Conservation (phyloP, 1,139 yeast genomes). For the Ogataea hybrid region DNA sequence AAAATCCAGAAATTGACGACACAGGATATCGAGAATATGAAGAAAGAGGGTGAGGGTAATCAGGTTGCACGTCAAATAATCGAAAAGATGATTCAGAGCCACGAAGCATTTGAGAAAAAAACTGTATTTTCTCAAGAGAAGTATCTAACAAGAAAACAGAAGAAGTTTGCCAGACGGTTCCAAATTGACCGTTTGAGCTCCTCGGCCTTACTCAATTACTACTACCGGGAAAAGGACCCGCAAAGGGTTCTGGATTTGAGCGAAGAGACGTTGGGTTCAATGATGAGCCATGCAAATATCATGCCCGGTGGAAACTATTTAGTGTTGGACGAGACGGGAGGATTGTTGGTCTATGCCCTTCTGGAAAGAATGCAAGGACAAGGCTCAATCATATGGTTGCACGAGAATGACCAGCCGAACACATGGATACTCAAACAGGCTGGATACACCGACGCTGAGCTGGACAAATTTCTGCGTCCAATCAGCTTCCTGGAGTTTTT, state of each 20-base stretch:
- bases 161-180: constrained; percentile 83
- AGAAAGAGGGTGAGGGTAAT: constrained; percentile 60
- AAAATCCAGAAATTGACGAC: constrained; percentile 70
- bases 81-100: constrained; percentile 76
- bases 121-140: constrained; percentile 90
- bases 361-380: constrained; percentile 86
- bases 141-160: constrained; percentile 86
- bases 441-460: constrained; percentile 53
- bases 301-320: constrained; percentile 88
- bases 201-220: constrained; percentile 67
- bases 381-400: constrained; percentile 75
- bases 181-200: constrained; percentile 79
- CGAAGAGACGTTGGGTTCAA: constrained; percentile 74
- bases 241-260: constrained; percentile 77
- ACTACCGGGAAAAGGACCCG: constrained; percentile 68
- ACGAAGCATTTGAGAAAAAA: constrained; percentile 83
- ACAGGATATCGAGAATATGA: constrained; percentile 79
- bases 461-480: constrained; percentile 58
- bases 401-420: constrained; percentile 93
- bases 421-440: constrained; percentile 67
- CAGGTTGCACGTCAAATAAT: constrained; percentile 79
- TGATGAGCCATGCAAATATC: constrained; percentile 75
- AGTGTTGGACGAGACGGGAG: constrained; percentile 90
- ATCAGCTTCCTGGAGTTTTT: constrained; percentile 78
- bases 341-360: constrained; percentile 76